Conservation (phyloP, 768 basidiomycete genomes). For the Amanita exitialis region DNA sequence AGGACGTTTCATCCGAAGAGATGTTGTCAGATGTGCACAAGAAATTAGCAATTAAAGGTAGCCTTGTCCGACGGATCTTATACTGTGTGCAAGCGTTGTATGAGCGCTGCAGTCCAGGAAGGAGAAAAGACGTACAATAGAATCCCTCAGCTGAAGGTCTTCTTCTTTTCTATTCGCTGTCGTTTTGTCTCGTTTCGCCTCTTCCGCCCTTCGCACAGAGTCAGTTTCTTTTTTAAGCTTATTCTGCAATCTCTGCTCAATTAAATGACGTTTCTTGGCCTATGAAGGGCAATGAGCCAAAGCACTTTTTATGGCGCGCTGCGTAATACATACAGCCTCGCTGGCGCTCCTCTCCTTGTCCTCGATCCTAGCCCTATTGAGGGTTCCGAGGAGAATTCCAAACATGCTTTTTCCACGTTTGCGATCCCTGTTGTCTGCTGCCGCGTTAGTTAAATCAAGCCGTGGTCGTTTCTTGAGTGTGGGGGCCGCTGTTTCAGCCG, state of each 20-base stretch:
- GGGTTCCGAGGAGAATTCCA: constrained; percentile 71
- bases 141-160: constrained; percentile 73
- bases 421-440: constrained; percentile 44
- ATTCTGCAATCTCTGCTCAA: constrained; percentile 77
- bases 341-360: constrained; percentile 79
- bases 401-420: constrained; percentile 87
- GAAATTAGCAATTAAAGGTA: constrained; percentile 70
- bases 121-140: constrained; percentile 44
- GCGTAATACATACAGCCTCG: constrained; percentile 51
- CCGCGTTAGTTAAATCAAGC: constrained; percentile 45
- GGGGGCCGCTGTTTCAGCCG: constrained; percentile 34
- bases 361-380: constrained; percentile 83
- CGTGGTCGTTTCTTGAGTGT: constrained; percentile 60
- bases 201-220: constrained; percentile 75
- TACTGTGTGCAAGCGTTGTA: constrained; percentile 31
- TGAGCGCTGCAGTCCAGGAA: neutral
- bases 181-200: constrained; percentile 78
- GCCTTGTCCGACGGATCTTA: constrained; percentile 60
- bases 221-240: constrained; percentile 82
- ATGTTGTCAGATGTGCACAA: constrained; percentile 66
- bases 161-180: constrained; percentile 72
- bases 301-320: neutral
- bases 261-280: constrained; percentile 79
- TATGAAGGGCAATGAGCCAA: constrained; percentile 17
- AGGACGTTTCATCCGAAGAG: constrained; percentile 28